Evolutionary conservation across 2,329 filamentous ascomycete species (phyloP).

Genomic region (Neophaeococcomyces mojaviensis): DNA sequence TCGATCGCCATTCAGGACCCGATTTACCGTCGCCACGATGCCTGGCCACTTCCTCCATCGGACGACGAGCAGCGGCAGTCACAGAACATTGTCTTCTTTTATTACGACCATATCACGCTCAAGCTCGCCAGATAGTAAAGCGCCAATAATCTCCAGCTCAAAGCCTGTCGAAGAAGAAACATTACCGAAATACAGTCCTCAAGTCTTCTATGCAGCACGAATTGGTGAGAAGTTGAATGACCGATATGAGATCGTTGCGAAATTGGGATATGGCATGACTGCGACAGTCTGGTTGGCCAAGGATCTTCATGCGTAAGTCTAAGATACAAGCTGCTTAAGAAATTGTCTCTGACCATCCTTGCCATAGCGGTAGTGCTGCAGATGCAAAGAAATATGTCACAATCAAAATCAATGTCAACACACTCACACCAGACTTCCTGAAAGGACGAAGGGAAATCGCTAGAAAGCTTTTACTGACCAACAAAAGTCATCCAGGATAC

Average conservation of each 20-base stretch:
- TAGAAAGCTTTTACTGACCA: conserved; percentile 27
- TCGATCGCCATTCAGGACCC: too few species aligned
- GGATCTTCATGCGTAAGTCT: conserved; percentile 26
- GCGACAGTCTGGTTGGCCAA: conserved; percentile 40
- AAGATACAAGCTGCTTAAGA: background rate
- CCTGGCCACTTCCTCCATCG: conserved; percentile 2
- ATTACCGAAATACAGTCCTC: conserved; percentile 29
- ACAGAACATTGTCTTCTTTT: conserved; percentile 1
- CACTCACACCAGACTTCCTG: conserved; percentile 21
- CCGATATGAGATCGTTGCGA: conserved; percentile 33
- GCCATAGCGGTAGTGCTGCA: conserved; percentile 10
- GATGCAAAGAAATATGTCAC: conserved; percentile 27
- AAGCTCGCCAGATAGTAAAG: conserved; percentile 16
- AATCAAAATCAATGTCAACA: conserved; percentile 30
- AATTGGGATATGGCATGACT: conserved; percentile 35
- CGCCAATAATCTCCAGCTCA: conserved; percentile 18
- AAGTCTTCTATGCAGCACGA: conserved; percentile 33
- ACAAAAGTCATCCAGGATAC: conserved; percentile 29
- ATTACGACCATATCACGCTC: conserved; percentile 3
- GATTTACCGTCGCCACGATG: background rate
- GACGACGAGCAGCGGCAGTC: conserved; percentile 4
- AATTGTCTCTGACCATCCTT: background rate
- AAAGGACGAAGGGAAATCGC: conserved; percentile 25
- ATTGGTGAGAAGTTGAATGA: conserved; percentile 32
- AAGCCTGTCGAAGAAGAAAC: conserved; percentile 34